Base-by-base conservation (phyloP, 306 rosid species). In the Vigna reflexopilosa region DNA sequence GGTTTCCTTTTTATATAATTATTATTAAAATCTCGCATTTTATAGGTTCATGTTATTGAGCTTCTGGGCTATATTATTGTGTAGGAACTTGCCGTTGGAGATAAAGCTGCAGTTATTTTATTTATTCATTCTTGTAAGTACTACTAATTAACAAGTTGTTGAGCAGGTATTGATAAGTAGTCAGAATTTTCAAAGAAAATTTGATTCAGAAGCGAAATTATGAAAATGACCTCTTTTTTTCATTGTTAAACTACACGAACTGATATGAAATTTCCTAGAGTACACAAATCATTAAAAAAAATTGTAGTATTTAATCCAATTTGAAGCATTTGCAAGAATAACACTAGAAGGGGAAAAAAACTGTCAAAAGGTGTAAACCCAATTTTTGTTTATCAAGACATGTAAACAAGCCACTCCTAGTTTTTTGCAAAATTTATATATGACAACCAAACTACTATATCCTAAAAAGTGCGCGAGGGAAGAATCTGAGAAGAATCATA, bases 401-500 rank as follows among this genome's bases (percentile, higher is more conserved):
- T 38, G 20, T 26, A 16, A 68, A 61, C 57, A 68, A 61, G 26
- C 32, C 22, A 15, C 10, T 45, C 19, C 50, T 44, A 47, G 30
- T 47, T 26, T 14, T 73, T 51, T 20, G 45, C 56, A 14, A 58
- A 20, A 20, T 20, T 28, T 51, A 11, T 42, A 30, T n/a, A 63
- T 72, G 74, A 80, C 26, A 50, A 77, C 50, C 5, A 66, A 70
- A 70, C 78, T 83, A 88, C 50, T 77, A 65, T 17, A 85, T 59
- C 75, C 77, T 80, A 55, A 75, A 70, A 47, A 84, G 87, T 49
- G 90, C 70, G 28, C 7, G 88, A 57, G 91, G 93, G 76, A 87
- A 91, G 80, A 81, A 71, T 80, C 80, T 85, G 13, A 87, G 87
- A 54, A 91, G 85, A 84, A 89, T 16, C 14, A 81, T 70, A 44